Base-by-base conservation (phyloP, 176 grass and related monocot genomes). In the Calamus simplicifolius region DNA sequence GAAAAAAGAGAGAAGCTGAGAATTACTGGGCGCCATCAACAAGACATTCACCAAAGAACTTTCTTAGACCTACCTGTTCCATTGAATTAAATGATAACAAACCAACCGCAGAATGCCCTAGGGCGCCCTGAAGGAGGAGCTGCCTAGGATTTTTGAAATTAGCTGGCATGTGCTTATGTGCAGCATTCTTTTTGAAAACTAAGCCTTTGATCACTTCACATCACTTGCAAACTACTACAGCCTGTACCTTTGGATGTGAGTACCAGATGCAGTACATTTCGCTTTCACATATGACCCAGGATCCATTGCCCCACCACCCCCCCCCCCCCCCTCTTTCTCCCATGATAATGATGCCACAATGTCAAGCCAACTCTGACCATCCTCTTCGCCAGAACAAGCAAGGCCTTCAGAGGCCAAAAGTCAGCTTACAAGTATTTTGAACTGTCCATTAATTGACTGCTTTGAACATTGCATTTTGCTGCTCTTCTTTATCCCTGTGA, bases 281-380 rank as follows among this genome's bases (percentile, higher is more conserved):
- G 92, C 84, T 79, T 92, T 98, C 71, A 92, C 83, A 76, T 98
- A 98, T 21, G 81, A 85, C 61, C 84, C 82, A 63, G 84, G 87
- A 75, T 98, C 93, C 93, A 98, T 98, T 71, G 90, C 93, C 69
- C n/a, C n/a, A n/a, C n/a, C n/a, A n/a, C n/a, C n/a, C n/a, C n/a
- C n/a, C n/a, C n/a, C n/a, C n/a, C n/a, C n/a, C n/a, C n/a, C n/a
- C n/a, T n/a, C n/a, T n/a, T n/a, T n/a, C n/a, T n/a, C 62, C 93
- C 93, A 98, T 5, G 93, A 98, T 29, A 92, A 57, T 58, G 76
- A 85, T 49, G 81, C 81, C 63, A 98, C 62, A 6, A 97, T 74
- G 19, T 89, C 93, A 54, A 89, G 80, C 93, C 93, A 92, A 68
- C 74, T 71, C 48, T 87, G 72, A 62, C 62, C 53, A 19, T 50